Percentiles rank a stretch among this genome's conserved stretches.
phyloP scores from a whole-genome alignment of 2,329 filamentous ascomycete species.

The Phaeomoniella chlamydospora region DNA sequence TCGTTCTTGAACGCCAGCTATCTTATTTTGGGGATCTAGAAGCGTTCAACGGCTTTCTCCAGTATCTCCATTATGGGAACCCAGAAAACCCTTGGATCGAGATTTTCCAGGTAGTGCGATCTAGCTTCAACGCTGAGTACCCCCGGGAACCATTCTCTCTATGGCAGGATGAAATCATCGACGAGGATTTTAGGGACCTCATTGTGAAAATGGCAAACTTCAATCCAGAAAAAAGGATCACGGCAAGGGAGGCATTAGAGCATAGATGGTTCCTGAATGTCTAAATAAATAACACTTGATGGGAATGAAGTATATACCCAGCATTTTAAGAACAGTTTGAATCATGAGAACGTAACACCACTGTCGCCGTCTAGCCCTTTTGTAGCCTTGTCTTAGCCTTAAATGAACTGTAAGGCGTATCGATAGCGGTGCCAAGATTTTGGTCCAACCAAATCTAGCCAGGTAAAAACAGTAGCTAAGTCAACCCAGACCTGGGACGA shows the following conservation, averaged over 20 bases:
- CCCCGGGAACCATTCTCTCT: constrained; percentile 26
- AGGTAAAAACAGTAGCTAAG: no score
- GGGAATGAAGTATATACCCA: no score
- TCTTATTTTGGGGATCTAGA: constrained; percentile 32
- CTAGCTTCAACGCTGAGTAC: constrained; percentile 25
- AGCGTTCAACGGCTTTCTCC: constrained; percentile 24
- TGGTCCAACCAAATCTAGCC: no score
- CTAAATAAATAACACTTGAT: no score
- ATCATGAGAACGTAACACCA: no score
- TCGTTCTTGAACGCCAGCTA: constrained; percentile 30
- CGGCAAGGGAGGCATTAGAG: constrained; percentile 16
- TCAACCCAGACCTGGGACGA: no score
- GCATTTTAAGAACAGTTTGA: no score
- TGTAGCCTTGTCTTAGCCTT: no score
- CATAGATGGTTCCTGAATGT: constrained; percentile 15
- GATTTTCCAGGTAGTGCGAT: constrained; percentile 21
- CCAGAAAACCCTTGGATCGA: constrained; percentile 24
- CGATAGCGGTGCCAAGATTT: no score
- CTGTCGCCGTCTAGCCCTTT: no score
- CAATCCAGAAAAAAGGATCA: constrained; percentile 17
- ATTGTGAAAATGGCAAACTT: constrained; percentile 16
- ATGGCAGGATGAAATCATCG: constrained; percentile 24
- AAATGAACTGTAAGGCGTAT: no score
- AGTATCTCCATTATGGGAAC: no score
- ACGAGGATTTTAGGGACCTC: constrained; percentile 16